phyloP scores from a whole-genome alignment of 2,329 filamentous ascomycete genomes.

The Lecanicillium sp. region DNA sequence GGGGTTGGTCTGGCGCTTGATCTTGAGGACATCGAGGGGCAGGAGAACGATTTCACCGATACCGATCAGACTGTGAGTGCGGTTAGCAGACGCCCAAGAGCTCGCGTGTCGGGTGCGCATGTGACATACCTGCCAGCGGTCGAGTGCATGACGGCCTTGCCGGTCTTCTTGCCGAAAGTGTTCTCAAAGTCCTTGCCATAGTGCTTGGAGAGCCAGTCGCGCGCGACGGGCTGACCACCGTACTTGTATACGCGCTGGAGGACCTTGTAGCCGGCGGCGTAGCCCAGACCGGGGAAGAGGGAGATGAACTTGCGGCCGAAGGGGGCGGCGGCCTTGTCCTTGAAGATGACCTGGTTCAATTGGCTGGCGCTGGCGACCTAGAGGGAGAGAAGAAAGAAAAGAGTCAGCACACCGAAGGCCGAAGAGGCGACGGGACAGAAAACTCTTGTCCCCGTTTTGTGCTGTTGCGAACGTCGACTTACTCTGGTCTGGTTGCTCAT shows the following conservation, averaged over 20 bases:
- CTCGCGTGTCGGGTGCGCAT: background rate
- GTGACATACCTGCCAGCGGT: conserved; percentile 72
- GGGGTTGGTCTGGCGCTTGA: conserved; percentile 98
- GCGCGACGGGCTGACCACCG: conserved; percentile 89
- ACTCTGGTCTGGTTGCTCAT: conserved; percentile 86
- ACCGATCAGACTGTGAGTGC: conserved; percentile 68
- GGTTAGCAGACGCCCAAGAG: conserved; percentile 17
- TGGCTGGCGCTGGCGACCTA: conserved; percentile 41
- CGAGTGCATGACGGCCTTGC: conserved; percentile 97
- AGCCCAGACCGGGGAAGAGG: conserved; percentile 92
- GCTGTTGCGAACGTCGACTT: conserved; percentile 44
- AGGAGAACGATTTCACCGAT: conserved; percentile 96
- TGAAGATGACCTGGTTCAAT: conserved; percentile 91
- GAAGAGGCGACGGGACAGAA: background rate
- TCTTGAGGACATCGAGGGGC: conserved; percentile 95
- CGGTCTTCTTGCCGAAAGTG: conserved; percentile 91
- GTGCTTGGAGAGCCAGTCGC: conserved; percentile 78
- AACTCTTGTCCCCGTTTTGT: background rate
- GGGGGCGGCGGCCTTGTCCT: conserved; percentile 70
- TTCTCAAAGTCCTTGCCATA: conserved; percentile 78
- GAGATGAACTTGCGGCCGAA: conserved; percentile 78
- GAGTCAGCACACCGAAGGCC: conserved; percentile 16
- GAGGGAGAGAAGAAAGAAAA: background rate
- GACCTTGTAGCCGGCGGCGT: conserved; percentile 96
- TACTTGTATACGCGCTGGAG: conserved; percentile 98